phyloP scores from a whole-genome alignment of 331 rosid genomes.

The Prunus yedoensis region DNA sequence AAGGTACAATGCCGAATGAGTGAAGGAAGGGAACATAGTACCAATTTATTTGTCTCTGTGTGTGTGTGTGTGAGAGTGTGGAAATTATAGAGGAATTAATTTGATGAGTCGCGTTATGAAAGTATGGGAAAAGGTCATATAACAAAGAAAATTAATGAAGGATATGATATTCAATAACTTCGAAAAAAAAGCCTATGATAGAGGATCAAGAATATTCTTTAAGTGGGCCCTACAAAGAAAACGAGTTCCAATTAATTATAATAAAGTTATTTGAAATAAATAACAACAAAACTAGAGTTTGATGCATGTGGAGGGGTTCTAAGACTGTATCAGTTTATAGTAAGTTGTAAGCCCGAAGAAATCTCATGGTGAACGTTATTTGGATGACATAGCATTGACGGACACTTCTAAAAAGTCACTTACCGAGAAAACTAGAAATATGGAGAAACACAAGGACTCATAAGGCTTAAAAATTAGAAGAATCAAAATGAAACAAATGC shows the following conservation, averaged over 20 bases:
- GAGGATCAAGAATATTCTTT: not conserved
- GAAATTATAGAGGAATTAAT: not conserved
- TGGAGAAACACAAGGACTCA: not conserved
- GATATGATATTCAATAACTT: not conserved
- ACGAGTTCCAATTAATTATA: not conserved
- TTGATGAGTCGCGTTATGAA: not conserved
- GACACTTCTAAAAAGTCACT: not conserved
- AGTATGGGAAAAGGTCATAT: not conserved
- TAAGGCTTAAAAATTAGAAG: too few relatives aligned
- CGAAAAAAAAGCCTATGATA: not conserved
- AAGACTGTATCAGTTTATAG: not conserved
- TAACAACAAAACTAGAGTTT: not conserved
- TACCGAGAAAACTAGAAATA: not conserved
- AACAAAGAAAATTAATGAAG: not conserved
- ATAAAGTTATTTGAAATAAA: not conserved
- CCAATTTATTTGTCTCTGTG: not conserved
- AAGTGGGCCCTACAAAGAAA: not conserved
- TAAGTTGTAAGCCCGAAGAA: not conserved
- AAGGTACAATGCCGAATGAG: not conserved
- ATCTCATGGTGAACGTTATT: not conserved
- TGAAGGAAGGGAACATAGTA: not conserved
- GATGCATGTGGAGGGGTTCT: not conserved
- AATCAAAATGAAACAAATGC: too few relatives aligned
- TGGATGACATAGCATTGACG: not conserved
- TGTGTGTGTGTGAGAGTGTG: not conserved